phyloP scores from a whole-genome alignment of 2,329 filamentous ascomycete species.

The Cercospora berteroae region DNA sequence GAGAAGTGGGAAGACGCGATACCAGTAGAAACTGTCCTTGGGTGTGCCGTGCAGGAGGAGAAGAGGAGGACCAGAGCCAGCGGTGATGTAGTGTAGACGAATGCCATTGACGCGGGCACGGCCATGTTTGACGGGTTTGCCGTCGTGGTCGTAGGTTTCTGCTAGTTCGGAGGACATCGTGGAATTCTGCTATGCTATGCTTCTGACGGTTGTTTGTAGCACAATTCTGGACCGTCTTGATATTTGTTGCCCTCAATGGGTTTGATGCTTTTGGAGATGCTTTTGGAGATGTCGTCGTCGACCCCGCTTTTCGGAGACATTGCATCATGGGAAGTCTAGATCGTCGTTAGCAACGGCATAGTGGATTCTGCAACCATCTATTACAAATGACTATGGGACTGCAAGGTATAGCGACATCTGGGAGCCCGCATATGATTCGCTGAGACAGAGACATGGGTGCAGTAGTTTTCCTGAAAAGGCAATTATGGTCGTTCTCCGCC shows the following conservation, averaged over 20 bases:
- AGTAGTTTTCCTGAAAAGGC: background rate
- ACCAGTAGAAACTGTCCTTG: conserved; percentile 41
- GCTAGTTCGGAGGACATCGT: conserved; percentile 22
- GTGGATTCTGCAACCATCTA: background rate
- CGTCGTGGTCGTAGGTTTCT: conserved; percentile 36
- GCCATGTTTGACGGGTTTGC: conserved; percentile 32
- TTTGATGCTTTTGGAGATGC: conserved; percentile 1
- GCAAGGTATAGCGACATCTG: background rate
- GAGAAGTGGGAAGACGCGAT: conserved; percentile 38
- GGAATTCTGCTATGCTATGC: background rate
- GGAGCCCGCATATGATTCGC: background rate
- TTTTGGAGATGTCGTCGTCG: conserved; percentile 3
- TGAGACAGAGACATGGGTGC: background rate
- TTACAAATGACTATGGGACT: background rate
- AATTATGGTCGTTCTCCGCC: background rate
- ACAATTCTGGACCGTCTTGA: background rate
- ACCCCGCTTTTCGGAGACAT: conserved; percentile 8
- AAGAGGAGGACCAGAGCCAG: conserved; percentile 32
- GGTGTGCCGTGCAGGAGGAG: conserved; percentile 37
- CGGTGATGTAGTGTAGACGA: conserved; percentile 38
- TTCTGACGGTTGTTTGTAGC: background rate
- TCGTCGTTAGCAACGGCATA: background rate
- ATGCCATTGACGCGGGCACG: conserved; percentile 37
- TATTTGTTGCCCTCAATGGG: background rate
- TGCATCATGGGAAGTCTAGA: conserved; percentile 6